Conservation (phyloP, 257 asterid species). For the Ophiorrhiza pumila region DNA sequence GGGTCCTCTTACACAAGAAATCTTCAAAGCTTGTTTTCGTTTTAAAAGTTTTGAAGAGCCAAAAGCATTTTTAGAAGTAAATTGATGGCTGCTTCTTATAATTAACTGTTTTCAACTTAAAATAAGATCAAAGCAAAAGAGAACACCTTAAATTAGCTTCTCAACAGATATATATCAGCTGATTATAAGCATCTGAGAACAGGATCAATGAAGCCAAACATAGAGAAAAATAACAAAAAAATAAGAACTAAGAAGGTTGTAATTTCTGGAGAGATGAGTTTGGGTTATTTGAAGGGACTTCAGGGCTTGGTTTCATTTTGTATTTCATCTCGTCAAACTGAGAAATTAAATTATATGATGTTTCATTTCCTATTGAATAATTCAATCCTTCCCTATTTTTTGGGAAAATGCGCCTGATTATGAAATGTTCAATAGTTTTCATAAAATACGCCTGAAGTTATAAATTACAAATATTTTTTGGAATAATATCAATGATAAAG, state of each 20-base stretch:
- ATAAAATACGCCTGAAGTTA: not conserved
- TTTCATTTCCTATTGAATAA: not conserved
- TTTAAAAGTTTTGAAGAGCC: not conserved
- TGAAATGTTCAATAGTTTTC: not conserved
- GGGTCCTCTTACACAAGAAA: not conserved
- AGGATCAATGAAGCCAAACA: not conserved
- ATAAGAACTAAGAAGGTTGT: not conserved
- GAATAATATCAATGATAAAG: not conserved
- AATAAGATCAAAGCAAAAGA: not conserved
- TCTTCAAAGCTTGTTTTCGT: not conserved
- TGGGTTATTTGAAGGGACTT: not conserved
- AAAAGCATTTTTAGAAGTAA: not conserved
- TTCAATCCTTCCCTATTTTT: not conserved
- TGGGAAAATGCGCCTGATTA: not conserved
- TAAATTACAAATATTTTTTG: not conserved
- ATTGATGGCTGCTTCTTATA: not conserved
- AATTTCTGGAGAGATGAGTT: not conserved
- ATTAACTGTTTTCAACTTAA: not conserved
- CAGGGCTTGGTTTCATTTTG: too few relatives aligned
- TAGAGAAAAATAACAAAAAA: not conserved
- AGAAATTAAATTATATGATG: not conserved
- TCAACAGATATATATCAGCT: not conserved
- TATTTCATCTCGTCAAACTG: not conserved
- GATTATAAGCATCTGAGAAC: not conserved
- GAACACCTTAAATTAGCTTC: not conserved